Base-by-base conservation (phyloP, 1,284 basidiomycete species). In the Mycosarcoma mackinlayi region DNA sequence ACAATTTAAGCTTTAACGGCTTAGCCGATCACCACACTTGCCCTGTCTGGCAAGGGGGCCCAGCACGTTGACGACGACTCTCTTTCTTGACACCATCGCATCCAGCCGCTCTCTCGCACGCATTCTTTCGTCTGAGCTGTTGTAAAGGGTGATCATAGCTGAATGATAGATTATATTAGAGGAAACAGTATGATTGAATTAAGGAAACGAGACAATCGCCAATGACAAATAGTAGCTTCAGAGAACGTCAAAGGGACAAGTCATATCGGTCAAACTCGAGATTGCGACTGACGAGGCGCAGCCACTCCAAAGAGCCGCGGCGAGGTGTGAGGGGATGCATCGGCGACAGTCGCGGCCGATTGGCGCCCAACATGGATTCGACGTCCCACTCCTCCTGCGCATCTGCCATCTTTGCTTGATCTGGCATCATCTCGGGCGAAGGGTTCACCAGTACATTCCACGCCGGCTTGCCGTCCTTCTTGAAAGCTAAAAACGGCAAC, bases 321-420 rank as follows among this genome's bases (percentile, higher is more conserved):
- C 39, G 49, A 24, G 65, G 65, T 37, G 42, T 34, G 7, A 66
- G 38, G n/a, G 56, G 52, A 39, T 66, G 52, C 57, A 47, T 60
- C 9, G 47, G 39, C 9, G 63, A 51, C 3, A 56, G 41, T 27
- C 59, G 45, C 16, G 65, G 65, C 33, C 35, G 54, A 38, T 38
- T 48, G 13, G 55, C 47, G 4, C 65, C 58, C 9, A 68, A 41
- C 50, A 62, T 58, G 23, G 59, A 54, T 31, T 68, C 65, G 35
- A 68, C 59, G 19, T 68, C 65, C 59, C 65, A 68, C 24, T 62
- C 59, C 7, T 68, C 59, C 27, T 68, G 54, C n/a, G 50, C 59
- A 16, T 58, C 50, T 10, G 6, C 39, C 54, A 49, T 40, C 19
- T 38, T 27, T 6, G 41, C 45, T 19, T 41, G 31, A 24, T 58